phyloP scores from a whole-genome alignment of 495 filamentous ascomycete genomes.

The Trichoderma gamsii region DNA sequence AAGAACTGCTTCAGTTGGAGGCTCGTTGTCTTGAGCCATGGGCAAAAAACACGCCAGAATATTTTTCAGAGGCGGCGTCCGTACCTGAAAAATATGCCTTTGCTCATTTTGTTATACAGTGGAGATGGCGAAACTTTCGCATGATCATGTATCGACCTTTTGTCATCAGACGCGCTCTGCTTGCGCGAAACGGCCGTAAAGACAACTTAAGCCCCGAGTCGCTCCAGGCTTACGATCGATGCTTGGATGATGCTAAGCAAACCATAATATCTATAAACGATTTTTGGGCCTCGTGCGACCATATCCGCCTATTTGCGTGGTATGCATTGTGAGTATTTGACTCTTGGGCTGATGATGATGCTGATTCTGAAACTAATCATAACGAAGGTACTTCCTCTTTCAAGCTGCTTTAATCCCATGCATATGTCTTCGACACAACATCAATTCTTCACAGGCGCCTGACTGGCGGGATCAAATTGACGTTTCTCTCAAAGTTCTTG shows the following conservation, averaged over 20 bases:
- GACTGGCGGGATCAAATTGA: constrained; percentile 15
- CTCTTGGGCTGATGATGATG: neutral
- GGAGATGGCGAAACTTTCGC: constrained; percentile 48
- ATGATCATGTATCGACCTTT: constrained; percentile 50
- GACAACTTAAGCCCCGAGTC: constrained; percentile 17
- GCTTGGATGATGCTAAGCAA: constrained; percentile 17
- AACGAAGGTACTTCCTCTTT: constrained; percentile 16
- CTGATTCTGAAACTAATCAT: neutral
- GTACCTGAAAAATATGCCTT: constrained; percentile 34
- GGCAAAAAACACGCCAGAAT: constrained; percentile 40
- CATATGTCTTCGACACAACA: constrained; percentile 5
- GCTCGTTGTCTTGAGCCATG: constrained; percentile 45
- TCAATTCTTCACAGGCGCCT: neutral
- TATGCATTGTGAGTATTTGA: constrained; percentile 15
- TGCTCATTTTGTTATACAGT: constrained; percentile 38
- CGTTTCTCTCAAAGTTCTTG: neutral
- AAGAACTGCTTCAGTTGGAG: constrained; percentile 40
- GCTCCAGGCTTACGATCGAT: constrained; percentile 18
- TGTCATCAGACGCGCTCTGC: constrained; percentile 44
- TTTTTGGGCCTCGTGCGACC: neutral
- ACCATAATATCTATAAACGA: constrained; percentile 17
- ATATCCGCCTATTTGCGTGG: constrained; percentile 15
- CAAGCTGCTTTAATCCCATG: constrained; percentile 16
- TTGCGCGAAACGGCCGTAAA: constrained; percentile 18
- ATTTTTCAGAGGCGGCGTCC: constrained; percentile 34